phyloP scores from a whole-genome alignment of 2,329 filamentous ascomycete species.

The Colletotrichum eleusines region DNA sequence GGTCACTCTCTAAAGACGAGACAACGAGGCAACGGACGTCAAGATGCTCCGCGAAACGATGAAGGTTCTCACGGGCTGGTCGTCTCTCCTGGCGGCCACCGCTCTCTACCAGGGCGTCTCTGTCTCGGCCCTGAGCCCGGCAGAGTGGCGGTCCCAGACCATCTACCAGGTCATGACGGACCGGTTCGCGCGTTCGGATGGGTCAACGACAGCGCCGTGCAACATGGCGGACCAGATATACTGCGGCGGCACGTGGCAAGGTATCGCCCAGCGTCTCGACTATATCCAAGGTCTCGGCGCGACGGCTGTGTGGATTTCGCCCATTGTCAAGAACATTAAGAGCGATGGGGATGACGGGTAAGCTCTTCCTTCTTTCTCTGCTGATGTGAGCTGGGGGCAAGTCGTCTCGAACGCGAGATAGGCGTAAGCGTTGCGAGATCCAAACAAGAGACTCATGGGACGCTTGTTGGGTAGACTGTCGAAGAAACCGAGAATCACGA shows the following conservation, averaged over 20 bases:
- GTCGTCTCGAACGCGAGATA: background rate
- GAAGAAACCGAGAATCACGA: background rate
- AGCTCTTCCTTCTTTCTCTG: slow-evolving; percentile 16
- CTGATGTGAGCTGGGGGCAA: background rate
- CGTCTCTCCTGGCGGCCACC: slow-evolving; percentile 13
- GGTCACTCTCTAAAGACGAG: slow-evolving; percentile 28
- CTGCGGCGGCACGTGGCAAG: slow-evolving; percentile 72
- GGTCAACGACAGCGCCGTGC: slow-evolving; percentile 59
- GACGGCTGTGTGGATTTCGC: slow-evolving; percentile 70
- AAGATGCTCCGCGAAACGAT: slow-evolving; percentile 6
- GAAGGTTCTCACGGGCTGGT: slow-evolving; percentile 15
- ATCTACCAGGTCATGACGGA: slow-evolving; percentile 72
- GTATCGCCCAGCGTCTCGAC: slow-evolving; percentile 69
- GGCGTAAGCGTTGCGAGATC: background rate
- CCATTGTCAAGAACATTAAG: slow-evolving; percentile 60
- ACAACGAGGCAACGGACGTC: slow-evolving; percentile 1
- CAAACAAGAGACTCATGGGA: background rate
- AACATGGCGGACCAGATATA: slow-evolving; percentile 59
- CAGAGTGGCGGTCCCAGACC: slow-evolving; percentile 64
- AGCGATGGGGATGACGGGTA: slow-evolving; percentile 25
- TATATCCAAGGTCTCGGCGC: slow-evolving; percentile 74
- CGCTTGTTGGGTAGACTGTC: background rate
- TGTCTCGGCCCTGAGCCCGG: slow-evolving; percentile 43
- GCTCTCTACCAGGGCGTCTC: slow-evolving; percentile 11
- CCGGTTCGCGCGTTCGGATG: slow-evolving; percentile 63